Conservation (phyloP, 805 yeast species). For the Lipomyces mesembrius region DNA sequence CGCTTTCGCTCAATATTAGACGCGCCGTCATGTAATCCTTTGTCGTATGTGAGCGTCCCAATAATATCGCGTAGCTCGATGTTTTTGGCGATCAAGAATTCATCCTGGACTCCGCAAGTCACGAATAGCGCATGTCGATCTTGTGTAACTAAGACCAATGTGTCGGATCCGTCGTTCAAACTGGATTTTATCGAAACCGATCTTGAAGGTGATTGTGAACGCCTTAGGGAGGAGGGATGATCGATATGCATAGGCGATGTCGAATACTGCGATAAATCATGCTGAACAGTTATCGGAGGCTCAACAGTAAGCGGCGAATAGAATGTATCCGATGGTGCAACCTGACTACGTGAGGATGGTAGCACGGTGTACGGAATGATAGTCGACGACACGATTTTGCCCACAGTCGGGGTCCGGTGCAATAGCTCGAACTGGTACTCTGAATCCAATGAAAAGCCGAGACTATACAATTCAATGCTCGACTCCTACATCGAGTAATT, state of each 20-base stretch:
- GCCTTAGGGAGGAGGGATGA: background rate
- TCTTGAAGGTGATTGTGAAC: background rate
- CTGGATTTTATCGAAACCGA: background rate
- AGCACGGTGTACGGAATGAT: slow-evolving; percentile 20
- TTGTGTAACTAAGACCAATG: slow-evolving; percentile 21
- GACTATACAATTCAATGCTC: slow-evolving; percentile 26
- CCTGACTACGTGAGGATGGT: background rate
- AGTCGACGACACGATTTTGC: slow-evolving; percentile 16
- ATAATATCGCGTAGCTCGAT: slow-evolving; percentile 12
- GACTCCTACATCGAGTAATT: slow-evolving; percentile 21
- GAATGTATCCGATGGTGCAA: background rate
- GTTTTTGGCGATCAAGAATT: slow-evolving; percentile 16
- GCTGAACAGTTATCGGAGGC: background rate
- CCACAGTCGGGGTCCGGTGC: slow-evolving; percentile 12
- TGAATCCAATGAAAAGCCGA: background rate
- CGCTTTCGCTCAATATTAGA: background rate
- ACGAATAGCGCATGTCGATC: slow-evolving; percentile 25
- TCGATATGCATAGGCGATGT: background rate
- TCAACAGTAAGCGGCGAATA: background rate
- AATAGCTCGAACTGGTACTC: slow-evolving; percentile 14
- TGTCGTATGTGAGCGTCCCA: slow-evolving; percentile 11
- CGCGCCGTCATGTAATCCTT: background rate
- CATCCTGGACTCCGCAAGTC: slow-evolving; percentile 11
- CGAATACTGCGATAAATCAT: slow-evolving; percentile 2
- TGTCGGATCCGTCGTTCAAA: slow-evolving; percentile 13